Evolutionary conservation across 768 basidiomycete species (phyloP).

Genomic region (Kwoniella dejecticola): DNA sequence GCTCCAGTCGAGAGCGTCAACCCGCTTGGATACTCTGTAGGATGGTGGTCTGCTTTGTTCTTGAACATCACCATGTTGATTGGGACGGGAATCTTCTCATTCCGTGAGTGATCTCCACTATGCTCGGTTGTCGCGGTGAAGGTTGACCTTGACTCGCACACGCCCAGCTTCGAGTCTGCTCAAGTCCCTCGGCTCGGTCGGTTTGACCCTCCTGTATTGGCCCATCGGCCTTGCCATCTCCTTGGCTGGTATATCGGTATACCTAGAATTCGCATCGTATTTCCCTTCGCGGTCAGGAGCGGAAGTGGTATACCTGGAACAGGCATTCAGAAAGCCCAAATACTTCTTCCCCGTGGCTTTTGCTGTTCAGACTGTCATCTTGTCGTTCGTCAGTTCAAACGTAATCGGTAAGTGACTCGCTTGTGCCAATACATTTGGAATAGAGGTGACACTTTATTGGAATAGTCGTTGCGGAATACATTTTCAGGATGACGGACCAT

Average conservation of each 20-base stretch:
- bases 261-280: conserved; percentile 35
- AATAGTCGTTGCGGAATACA: conserved; percentile 25
- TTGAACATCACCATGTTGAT: conserved; percentile 39
- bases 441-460: background rate
- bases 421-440: background rate
- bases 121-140: too few relatives aligned
- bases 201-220: conserved; percentile 36
- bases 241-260: conserved; percentile 30
- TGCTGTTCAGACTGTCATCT: conserved; percentile 32
- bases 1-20: conserved; percentile 31
- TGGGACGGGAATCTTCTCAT: conserved; percentile 40
- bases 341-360: conserved; percentile 42
- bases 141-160: too few relatives aligned
- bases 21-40: conserved; percentile 33
- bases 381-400: conserved; percentile 33
- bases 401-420: conserved; percentile 18
- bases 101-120: conserved; percentile 25
- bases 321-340: conserved; percentile 24
- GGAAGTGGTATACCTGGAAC: conserved; percentile 40
- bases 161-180: conserved; percentile 20
- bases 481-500: conserved; percentile 30
- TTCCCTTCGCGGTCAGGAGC: conserved; percentile 38
- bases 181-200: conserved; percentile 26
- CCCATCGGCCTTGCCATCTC: conserved; percentile 29
- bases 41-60: conserved; percentile 26